phyloP scores from a whole-genome alignment of 352 stramenopile species.

The Thraustochytrium striatum region DNA sequence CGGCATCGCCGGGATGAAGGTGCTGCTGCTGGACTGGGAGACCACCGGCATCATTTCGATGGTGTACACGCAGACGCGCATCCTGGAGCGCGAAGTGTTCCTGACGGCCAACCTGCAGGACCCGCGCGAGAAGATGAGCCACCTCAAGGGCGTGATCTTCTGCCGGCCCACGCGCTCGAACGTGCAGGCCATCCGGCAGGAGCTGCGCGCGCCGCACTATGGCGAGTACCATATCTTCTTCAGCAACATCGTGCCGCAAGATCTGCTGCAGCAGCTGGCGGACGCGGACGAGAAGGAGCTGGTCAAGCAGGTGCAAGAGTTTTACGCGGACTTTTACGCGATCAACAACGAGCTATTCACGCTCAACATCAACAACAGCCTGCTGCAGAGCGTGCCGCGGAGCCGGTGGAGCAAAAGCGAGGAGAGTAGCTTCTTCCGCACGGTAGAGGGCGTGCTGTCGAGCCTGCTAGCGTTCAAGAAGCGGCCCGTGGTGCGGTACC shows the following conservation, averaged over 20 bases:
- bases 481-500: conserved; percentile 90
- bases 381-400: conserved; percentile 55
- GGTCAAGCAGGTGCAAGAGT: conserved; percentile 93
- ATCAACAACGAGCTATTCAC: conserved; percentile 97
- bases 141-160: conserved; percentile 56
- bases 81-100: conserved; percentile 70
- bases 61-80: conserved; percentile 65
- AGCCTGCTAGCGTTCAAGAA: conserved; percentile 92
- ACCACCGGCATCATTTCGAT: conserved; percentile 91
- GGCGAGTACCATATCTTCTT: conserved; percentile 99
- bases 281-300: conserved; percentile 89
- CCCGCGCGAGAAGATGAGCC: conserved; percentile 69
- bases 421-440: conserved; percentile 63
- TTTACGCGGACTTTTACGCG: conserved; percentile 96
- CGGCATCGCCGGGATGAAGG: conserved; percentile 85
- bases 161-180: conserved; percentile 56
- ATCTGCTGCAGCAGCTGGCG: conserved; percentile 89
- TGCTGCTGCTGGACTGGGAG: conserved; percentile 86
- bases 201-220: conserved; percentile 90
- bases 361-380: conserved; percentile 80
- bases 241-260: conserved; percentile 87
- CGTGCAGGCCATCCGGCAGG: conserved; percentile 84
- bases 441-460: conserved; percentile 84
- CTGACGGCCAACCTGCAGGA: conserved; percentile 85
- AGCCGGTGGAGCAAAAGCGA: conserved; percentile 31